Evolutionary conservation across 2,329 filamentous ascomycete species (phyloP).

Genomic region (Phyllosticta ampelicida): DNA sequence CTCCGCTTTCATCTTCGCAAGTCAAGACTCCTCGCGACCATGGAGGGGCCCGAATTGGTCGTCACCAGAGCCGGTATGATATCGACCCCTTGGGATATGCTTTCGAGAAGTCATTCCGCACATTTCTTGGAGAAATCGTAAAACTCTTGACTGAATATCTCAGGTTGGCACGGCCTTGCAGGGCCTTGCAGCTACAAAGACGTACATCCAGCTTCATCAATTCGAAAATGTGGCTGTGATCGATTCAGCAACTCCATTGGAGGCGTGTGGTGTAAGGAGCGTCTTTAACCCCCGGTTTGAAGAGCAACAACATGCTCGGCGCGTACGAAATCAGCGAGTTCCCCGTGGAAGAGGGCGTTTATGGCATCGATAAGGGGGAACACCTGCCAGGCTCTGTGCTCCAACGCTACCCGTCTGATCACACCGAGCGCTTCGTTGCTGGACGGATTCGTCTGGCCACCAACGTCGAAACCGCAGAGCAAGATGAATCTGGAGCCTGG

Average conservation of each 20-base stretch:
- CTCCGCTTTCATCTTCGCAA: too few relatives aligned
- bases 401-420: constrained; percentile 45
- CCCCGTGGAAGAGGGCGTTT: constrained; percentile 19
- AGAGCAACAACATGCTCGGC: constrained; percentile 34
- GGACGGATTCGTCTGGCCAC: constrained; percentile 41
- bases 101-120: background rate
- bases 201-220: constrained; percentile 36
- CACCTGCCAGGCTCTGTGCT: constrained; percentile 51
- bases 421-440: constrained; percentile 39
- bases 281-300: constrained; percentile 35
- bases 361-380: constrained; percentile 35
- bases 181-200: constrained; percentile 40
- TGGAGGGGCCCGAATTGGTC: constrained; percentile 16
- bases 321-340: constrained; percentile 31
- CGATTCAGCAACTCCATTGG: constrained; percentile 32
- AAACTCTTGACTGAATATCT: background rate
- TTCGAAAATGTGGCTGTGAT: constrained; percentile 32
- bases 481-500: constrained; percentile 26
- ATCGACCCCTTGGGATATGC: background rate
- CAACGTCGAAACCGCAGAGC: constrained; percentile 39
- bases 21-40: background rate
- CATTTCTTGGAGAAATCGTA: background rate
- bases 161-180: constrained; percentile 33
- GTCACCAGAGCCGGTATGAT: constrained; percentile 21
- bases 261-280: constrained; percentile 34